A percentile compares a stretch with the other conserved stretches of the same genome.
Evolutionary conservation across 208 protist genomes (phyloP).

Genomic region (Porcisia deanei): DNA sequence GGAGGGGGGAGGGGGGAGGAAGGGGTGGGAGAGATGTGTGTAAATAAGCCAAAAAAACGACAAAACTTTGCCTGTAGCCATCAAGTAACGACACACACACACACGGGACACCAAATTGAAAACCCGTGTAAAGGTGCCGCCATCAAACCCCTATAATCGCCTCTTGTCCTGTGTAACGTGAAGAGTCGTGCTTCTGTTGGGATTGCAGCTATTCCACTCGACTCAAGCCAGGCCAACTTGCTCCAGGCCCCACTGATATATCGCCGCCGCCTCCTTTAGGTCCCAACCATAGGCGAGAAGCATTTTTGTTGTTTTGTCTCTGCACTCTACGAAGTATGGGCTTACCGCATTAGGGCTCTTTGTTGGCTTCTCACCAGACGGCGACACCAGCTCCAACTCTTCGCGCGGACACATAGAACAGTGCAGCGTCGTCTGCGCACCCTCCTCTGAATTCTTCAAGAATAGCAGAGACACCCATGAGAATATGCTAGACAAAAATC

Average conservation of each 20-base stretch:
- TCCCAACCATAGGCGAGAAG: conserved; percentile 83
- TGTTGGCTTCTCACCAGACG: conserved; percentile 13
- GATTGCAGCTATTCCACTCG: background rate
- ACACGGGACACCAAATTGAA: background rate
- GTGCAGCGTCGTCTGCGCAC: conserved; percentile 86
- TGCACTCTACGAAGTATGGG: conserved; percentile 88
- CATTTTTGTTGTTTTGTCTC: conserved; percentile 60
- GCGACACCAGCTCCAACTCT: conserved; percentile 67
- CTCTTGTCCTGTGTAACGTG: background rate
- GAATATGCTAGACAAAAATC: conserved; percentile 25
- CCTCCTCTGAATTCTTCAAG: conserved; percentile 49
- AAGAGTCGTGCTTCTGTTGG: background rate
- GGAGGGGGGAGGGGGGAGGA: background rate
- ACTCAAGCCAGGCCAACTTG: conserved; percentile 43
- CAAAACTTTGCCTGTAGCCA: background rate
- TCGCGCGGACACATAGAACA: conserved; percentile 80
- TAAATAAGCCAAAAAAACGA: background rate
- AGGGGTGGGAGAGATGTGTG: background rate
- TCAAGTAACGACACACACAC: background rate
- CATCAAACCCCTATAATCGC: background rate
- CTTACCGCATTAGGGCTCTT: conserved; percentile 39
- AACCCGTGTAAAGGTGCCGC: background rate
- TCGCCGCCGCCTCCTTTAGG: conserved; percentile 58
- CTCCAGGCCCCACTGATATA: conserved; percentile 69
- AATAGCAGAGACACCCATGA: conserved; percentile 20